phyloP scores from a whole-genome alignment of 495 filamentous ascomycete genomes.

The Penicillium lividum region DNA sequence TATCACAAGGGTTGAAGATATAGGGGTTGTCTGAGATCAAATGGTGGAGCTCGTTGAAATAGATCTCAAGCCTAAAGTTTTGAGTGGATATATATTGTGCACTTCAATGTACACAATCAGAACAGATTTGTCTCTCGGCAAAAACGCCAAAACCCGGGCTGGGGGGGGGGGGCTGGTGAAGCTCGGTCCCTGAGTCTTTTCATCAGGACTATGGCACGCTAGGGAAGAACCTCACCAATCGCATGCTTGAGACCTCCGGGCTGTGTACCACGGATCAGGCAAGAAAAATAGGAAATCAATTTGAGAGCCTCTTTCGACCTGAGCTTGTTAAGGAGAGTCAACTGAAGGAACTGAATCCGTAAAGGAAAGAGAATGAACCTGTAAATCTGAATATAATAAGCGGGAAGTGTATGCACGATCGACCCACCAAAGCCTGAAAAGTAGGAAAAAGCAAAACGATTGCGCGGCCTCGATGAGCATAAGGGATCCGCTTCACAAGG shows the following conservation, averaged over 20 bases:
- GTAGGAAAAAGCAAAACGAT: neutral
- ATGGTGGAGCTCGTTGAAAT: no score
- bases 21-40: no score
- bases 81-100: no score
- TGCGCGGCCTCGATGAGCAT: constrained; percentile 3
- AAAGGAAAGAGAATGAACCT: neutral
- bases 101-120: neutral
- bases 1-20: neutral
- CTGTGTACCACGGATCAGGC: constrained; percentile 17
- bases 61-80: no score
- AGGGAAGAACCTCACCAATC: constrained; percentile 26
- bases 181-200: constrained; percentile 5
- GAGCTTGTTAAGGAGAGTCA: no score
- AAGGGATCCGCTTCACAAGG: neutral
- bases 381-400: neutral
- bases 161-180: neutral
- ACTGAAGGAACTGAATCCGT: no score
- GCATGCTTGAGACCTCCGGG: constrained; percentile 2
- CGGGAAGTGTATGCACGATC: neutral
- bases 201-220: neutral
- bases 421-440: neutral
- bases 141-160: neutral
- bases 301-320: neutral
- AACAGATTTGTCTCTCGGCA: neutral
- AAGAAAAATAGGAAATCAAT: neutral